Evolutionary conservation across 345 rosid genomes (phyloP), one percentile per base, ranked within the genome.

Genomic region (Trapa bicornis): DNA sequence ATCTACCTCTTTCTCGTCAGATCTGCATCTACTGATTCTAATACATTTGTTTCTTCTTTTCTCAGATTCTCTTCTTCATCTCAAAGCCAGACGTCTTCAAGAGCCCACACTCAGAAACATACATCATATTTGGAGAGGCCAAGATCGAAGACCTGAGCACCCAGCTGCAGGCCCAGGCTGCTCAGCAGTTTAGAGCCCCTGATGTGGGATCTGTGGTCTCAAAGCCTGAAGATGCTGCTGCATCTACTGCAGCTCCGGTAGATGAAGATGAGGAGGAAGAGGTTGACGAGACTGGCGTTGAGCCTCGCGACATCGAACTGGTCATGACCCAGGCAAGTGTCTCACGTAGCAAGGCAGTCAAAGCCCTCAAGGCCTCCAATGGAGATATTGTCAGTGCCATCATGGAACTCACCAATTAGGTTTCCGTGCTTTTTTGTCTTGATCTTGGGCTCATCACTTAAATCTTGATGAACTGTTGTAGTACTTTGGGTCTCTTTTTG

Each of bases 301-400:
- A 89, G 83, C 82, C 80, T 65, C 86, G 86, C 33, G 96, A 90
- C 79, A 82, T 89, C 69, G 94, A 90, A 63, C 74, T 87, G 79
- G 91, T 87, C 47, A 84, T 87, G 94, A 87, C 94, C 61, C 96
- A 86, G 77, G 89, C 97, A 7, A 85, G 91, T 41, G 87, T 87
- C 16, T 79, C 93, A 0, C 84, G 86, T 53, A 70, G 76, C 83
- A 91, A 81, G 76, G 94, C 97, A 14, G 91, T 89, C 36, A 87
- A 82, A 75, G 91, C 96, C 50, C 89, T 91, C 75, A 87, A 83
- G 81, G 52, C 84, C 33, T 76, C 76, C 61, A 73, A 76, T 43
- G 97, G 96, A 47, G 96, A 89, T 74, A 89, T 91, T 68, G 97
- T 91, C 67, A 81, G 92, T 71, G 96, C 97, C 9, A 91, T 91